Conservation (phyloP, 2,329 filamentous ascomycete species). For the Fonsecaea multimorphosa region DNA sequence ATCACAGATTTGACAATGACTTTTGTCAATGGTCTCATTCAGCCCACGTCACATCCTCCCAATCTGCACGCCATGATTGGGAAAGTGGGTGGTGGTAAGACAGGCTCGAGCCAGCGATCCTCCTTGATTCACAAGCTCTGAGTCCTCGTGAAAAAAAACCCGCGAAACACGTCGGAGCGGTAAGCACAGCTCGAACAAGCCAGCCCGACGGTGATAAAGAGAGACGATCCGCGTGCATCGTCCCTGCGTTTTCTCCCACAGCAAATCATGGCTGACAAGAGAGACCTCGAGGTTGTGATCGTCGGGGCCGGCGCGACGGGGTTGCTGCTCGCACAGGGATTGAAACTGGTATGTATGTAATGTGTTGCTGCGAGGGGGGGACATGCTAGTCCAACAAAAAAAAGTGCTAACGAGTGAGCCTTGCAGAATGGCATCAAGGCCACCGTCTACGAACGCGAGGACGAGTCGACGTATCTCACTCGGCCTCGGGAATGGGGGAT, state of each 20-base stretch:
- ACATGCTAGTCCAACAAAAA: not conserved
- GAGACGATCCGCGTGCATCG: not conserved
- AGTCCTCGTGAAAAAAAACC: too few relatives aligned
- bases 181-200: not conserved
- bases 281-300: conserved; percentile 18
- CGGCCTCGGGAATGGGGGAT: conserved; percentile 32
- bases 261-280: not conserved
- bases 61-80: too few relatives aligned
- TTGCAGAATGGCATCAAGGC: conserved; percentile 21
- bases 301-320: conserved; percentile 28
- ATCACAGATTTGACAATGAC: too few relatives aligned
- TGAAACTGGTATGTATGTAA: conserved; percentile 24
- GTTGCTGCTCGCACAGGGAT: conserved; percentile 29
- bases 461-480: conserved; percentile 10
- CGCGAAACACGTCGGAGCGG: too few relatives aligned
- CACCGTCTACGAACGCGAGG: conserved; percentile 25
- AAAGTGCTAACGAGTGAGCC: not conserved
- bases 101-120: too few relatives aligned
- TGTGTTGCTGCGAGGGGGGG: not conserved
- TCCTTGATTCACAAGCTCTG: too few relatives aligned
- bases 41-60: too few relatives aligned
- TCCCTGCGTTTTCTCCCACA: not conserved
- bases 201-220: not conserved
- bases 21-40: too few relatives aligned
- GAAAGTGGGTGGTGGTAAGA: too few relatives aligned